Percentiles rank a stretch among this genome's conserved stretches.
Conservation (phyloP, 2,329 filamentous ascomycete species). For the Stagonosporopsis chrysanthemi region DNA sequence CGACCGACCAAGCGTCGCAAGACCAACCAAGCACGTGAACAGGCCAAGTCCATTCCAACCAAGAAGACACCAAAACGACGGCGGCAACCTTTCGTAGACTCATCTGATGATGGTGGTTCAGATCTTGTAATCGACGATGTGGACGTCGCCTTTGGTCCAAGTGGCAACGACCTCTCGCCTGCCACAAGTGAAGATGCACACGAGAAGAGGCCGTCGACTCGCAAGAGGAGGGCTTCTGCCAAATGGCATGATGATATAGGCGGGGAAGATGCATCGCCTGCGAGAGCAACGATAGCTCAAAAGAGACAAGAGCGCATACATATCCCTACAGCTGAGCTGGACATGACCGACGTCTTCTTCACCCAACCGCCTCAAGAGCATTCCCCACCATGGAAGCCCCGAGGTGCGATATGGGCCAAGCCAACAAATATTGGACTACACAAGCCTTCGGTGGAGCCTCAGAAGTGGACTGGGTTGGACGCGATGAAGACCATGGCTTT, state of each 20-base stretch:
- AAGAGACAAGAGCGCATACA: constrained; percentile 55
- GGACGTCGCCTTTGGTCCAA: constrained; percentile 18
- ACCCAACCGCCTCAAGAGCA: constrained; percentile 54
- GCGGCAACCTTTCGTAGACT: constrained; percentile 33
- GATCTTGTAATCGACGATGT: constrained; percentile 17
- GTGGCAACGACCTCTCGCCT: constrained; percentile 20
- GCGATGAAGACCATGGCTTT: constrained; percentile 36
- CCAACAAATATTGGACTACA: constrained; percentile 38
- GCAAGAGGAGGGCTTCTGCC: constrained; percentile 23
- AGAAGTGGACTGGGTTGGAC: constrained; percentile 24
- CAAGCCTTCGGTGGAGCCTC: constrained; percentile 25
- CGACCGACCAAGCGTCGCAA: constrained; percentile 49
- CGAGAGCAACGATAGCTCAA: constrained; percentile 33
- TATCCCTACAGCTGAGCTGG: constrained; percentile 50
- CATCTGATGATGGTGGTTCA: constrained; percentile 36
- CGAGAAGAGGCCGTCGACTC: constrained; percentile 19
- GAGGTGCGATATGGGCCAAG: constrained; percentile 59
- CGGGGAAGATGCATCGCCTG: constrained; percentile 28
- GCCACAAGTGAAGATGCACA: constrained; percentile 12
- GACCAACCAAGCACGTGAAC: constrained; percentile 36
- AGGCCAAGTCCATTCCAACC: constrained; percentile 31
- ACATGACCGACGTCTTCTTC: constrained; percentile 52
- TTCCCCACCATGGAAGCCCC: constrained; percentile 54
- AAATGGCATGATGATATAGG: constrained; percentile 19
- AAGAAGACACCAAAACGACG: constrained; percentile 26